Base-by-base conservation (phyloP, 495 filamentous ascomycete genomes). In the Darksidea phi region DNA sequence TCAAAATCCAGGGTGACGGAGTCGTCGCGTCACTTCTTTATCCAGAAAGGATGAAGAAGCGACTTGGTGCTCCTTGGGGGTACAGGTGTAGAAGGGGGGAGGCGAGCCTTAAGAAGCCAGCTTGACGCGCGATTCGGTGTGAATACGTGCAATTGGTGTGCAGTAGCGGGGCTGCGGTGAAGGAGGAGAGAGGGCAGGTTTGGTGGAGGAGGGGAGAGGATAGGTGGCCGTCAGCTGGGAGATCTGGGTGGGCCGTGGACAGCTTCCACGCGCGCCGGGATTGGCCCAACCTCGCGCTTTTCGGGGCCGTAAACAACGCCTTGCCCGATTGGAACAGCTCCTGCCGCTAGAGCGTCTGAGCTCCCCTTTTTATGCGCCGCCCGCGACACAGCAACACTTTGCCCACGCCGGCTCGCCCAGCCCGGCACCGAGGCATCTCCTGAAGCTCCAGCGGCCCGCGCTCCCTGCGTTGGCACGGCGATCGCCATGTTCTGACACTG, bases 1-100 rank as follows among this genome's bases (percentile, higher is more conserved):
- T 97, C 92, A 91, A 95, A 97, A 88, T 96, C 93, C 92, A 97
- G 93, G 80, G 93, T 97, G 90, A 80, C 93, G 86, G 84, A 82
- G 86, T 85, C 77, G 74, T 79, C 84, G 84, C 84, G 86, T 84
- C 84, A 85, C 82, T 90, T 90, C 91, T 91, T 86, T 82, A 82
- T 84, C 84, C 80, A 91, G 86, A 86, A 85, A 89, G 85, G 41
- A 91, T 86, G 91, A 92, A 89, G 93, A 92, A 89, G 89, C 84
- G 80, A 80, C 82, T 86, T 82, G 86, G 81, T 85, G 83, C 87
- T 82, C 83, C 83, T 73, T 67, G 45, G 25, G n/a, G 45, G 64
- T 53, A 32, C 28, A 32, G 28, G 67, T 60, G 46, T 34, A 51
- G 46, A 46, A 50, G 34, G 60, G 34, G 46, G 28, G 49, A 20